Evolutionary conservation across 1,284 basidiomycete species (phyloP).

Genomic region (Fomitopsis pinicola): DNA sequence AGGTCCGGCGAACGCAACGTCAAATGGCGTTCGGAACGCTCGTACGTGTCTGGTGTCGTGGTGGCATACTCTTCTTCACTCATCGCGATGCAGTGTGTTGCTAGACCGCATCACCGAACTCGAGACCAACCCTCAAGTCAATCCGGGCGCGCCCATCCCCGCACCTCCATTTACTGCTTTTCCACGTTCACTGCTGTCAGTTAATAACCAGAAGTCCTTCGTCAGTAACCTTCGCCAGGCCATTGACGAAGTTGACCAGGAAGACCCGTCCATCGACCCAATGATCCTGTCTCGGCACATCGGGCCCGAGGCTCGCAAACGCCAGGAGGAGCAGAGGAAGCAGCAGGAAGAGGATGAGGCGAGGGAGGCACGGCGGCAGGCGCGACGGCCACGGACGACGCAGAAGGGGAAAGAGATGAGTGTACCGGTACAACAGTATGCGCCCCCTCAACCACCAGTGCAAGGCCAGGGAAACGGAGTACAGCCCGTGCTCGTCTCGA

Average conservation of each 20-base stretch:
- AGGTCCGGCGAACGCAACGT: slow-evolving; percentile 55
- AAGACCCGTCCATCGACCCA: slow-evolving; percentile 43
- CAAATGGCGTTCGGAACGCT: slow-evolving; percentile 52
- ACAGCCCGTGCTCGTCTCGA: slow-evolving; percentile 32
- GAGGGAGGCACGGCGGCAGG: slow-evolving; percentile 31
- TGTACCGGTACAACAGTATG: slow-evolving; percentile 19
- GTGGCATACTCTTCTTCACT: slow-evolving; percentile 3
- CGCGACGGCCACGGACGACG: slow-evolving; percentile 20
- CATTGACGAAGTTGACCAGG: slow-evolving; percentile 42
- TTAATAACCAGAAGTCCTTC: slow-evolving; percentile 33
- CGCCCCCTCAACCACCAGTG: slow-evolving; percentile 10
- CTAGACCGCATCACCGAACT: slow-evolving; percentile 58
- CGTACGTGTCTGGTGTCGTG: slow-evolving; percentile 37
- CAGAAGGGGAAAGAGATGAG: slow-evolving; percentile 37
- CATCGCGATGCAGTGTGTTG: slow-evolving; percentile 35
- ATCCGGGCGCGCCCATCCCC: slow-evolving; percentile 15
- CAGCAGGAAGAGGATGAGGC: slow-evolving; percentile 39
- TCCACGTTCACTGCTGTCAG: slow-evolving; percentile 40
- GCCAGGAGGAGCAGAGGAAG: slow-evolving; percentile 37
- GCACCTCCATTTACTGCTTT: slow-evolving; percentile 37
- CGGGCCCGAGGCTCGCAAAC: slow-evolving; percentile 40
- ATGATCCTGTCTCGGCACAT: slow-evolving; percentile 42
- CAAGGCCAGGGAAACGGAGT: slow-evolving; percentile 7
- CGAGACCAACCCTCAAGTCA: slow-evolving; percentile 33
- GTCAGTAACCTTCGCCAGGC: slow-evolving; percentile 43